These are phyloP conservation scores for Nicotiana noctiflora DNA, from an alignment of 257 asterid species.

Conservation along the genomic window DNA sequence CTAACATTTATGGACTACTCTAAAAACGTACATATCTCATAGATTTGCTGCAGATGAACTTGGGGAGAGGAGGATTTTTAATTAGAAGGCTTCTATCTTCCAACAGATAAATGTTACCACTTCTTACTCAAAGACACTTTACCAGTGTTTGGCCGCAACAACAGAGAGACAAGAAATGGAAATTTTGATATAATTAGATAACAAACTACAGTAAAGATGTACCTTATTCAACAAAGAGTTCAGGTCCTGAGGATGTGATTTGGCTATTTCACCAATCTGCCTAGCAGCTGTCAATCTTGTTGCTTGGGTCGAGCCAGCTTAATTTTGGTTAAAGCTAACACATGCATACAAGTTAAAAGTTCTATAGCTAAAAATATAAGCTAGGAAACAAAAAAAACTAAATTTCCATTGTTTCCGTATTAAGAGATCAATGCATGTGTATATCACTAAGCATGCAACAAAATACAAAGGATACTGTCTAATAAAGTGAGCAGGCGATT, in stretches of 20 bases:
- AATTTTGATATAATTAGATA: neutral
- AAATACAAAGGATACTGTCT: constrained; percentile 83
- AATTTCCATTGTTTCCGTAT: neutral
- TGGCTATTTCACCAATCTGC: constrained; percentile 98
- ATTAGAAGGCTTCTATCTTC: neutral
- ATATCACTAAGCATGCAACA: neutral
- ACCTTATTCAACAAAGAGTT: constrained; percentile 86
- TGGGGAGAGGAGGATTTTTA: neutral
- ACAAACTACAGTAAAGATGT: constrained; percentile 3
- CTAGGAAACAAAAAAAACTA: neutral
- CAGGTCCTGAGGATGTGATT: constrained; percentile 95
- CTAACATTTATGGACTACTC: neutral
- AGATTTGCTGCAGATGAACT: neutral
- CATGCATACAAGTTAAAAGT: neutral
- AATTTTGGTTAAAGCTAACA: constrained; percentile 44
- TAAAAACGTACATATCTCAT: neutral
- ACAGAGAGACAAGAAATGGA: neutral
- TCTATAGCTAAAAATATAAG: neutral
- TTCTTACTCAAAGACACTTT: neutral
- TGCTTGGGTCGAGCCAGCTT: constrained; percentile 97
- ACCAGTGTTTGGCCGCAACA: neutral
- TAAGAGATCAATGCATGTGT: neutral
- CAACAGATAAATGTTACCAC: neutral
- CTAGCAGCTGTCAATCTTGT: constrained; percentile 95
- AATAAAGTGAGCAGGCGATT: constrained; percentile 85